These are phyloP conservation scores for Solanum ahanhuiri DNA, from an alignment of 257 asterid species.

Conservation along the genomic window DNA sequence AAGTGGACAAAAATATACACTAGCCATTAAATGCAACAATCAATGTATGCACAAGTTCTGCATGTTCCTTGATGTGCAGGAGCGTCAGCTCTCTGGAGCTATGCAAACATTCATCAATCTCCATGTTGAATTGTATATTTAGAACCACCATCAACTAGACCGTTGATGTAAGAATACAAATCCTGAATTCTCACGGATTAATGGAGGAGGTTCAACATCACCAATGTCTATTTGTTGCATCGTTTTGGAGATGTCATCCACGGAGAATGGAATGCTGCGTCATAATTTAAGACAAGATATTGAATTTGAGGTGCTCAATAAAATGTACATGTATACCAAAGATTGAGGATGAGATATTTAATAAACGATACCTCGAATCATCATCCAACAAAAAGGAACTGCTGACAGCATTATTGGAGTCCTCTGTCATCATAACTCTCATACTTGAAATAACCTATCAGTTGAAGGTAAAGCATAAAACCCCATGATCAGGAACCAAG, in stretches of 20 bases:
- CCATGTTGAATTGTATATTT: not conserved
- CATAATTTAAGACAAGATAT: constrained; percentile 3
- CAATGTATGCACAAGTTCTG: constrained; percentile 36
- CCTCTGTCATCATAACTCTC: constrained; percentile 77
- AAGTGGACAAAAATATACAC: constrained; percentile 27
- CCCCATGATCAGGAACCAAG: not conserved
- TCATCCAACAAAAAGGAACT: constrained; percentile 83
- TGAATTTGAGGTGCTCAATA: not conserved
- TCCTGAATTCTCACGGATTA: constrained; percentile 85
- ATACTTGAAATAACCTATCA: constrained; percentile 68
- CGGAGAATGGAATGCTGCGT: constrained; percentile 93
- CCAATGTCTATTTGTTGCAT: constrained; percentile 71
- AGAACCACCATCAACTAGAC: constrained; percentile 25
- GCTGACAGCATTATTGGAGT: constrained; percentile 70
- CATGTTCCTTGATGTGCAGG: constrained; percentile 7
- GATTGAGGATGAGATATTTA: not conserved
- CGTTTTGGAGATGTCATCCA: constrained; percentile 92
- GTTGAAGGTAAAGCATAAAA: constrained; percentile 5
- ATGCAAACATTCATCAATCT: not conserved
- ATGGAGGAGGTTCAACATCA: constrained; percentile 83
- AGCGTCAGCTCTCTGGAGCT: not conserved
- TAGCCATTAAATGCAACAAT: constrained; percentile 14
- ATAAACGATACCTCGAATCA: constrained; percentile 56
- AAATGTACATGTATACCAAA: not conserved
- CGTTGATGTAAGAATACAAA: constrained; percentile 82